phyloP scores from a whole-genome alignment of 2,329 filamentous ascomycete genomes.

The Cladosporium oxysporum region DNA sequence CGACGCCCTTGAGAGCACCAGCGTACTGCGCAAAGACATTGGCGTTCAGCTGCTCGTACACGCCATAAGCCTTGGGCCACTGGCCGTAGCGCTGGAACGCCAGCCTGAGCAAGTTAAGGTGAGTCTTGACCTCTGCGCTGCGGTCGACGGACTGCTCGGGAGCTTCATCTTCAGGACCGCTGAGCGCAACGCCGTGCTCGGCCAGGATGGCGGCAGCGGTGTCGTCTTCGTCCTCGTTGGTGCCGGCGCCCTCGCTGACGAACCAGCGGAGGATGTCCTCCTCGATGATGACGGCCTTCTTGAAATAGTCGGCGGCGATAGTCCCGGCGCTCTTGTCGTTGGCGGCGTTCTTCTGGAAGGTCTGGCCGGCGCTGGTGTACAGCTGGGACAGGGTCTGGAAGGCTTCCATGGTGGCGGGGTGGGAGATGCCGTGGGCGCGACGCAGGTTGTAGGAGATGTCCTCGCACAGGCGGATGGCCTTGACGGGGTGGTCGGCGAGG shows the following conservation, averaged over 20 bases:
- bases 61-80: slow-evolving; percentile 51
- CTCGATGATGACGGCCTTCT: slow-evolving; percentile 41
- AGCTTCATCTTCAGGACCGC: slow-evolving; percentile 28
- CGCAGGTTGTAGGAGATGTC: slow-evolving; percentile 59
- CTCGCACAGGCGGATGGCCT: slow-evolving; percentile 51
- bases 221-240: slow-evolving; percentile 39
- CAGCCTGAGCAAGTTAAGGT: slow-evolving; percentile 41
- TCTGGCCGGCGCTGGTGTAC: slow-evolving; percentile 46
- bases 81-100: slow-evolving; percentile 46
- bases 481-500: slow-evolving; percentile 48
- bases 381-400: slow-evolving; percentile 53
- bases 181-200: slow-evolving; percentile 37
- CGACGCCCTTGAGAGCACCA: slow-evolving; percentile 43
- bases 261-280: slow-evolving; percentile 36
- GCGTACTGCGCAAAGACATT: slow-evolving; percentile 47
- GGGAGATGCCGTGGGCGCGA: slow-evolving; percentile 53
- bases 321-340: slow-evolving; percentile 38
- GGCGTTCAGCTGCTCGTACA: slow-evolving; percentile 52
- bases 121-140: slow-evolving; percentile 37
- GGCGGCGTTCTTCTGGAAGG: slow-evolving; percentile 40
- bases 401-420: slow-evolving; percentile 52
- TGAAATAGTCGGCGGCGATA: slow-evolving; percentile 43
- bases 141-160: slow-evolving; percentile 31
- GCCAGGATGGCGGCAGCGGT: slow-evolving; percentile 41
- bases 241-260: slow-evolving; percentile 30